phyloP scores from a whole-genome alignment of 441 rosid genomes.

The Geranium incanum region DNA sequence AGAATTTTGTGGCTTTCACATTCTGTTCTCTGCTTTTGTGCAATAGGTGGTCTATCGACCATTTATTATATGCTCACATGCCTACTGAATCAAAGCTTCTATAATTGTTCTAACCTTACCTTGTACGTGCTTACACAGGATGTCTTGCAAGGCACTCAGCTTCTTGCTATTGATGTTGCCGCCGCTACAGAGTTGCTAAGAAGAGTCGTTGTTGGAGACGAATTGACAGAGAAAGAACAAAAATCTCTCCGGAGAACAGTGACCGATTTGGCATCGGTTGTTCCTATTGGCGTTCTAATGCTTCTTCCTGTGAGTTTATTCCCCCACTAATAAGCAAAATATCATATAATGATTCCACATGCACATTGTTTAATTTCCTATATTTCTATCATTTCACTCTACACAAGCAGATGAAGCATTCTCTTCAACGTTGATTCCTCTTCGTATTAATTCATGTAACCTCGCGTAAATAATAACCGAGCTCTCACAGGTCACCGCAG shows the following conservation, averaged over 20 bases:
- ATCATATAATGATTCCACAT: conserved; percentile 5
- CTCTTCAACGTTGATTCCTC: neutral
- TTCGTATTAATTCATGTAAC: neutral
- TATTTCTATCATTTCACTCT: neutral
- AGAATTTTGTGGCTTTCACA: conserved; percentile 16
- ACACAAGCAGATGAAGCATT: neutral
- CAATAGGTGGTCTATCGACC: neutral
- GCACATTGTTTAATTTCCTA: neutral
- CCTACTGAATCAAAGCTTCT: neutral
- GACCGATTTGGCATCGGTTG: conserved; percentile 56
- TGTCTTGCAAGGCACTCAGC: conserved; percentile 97
- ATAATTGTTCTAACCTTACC: neutral
- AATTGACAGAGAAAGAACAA: conserved; percentile 82
- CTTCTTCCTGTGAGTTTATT: conserved; percentile 84
- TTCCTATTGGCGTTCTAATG: conserved; percentile 86
- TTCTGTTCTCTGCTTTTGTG: neutral
- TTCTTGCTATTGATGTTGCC: conserved; percentile 82
- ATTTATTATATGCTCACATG: neutral
- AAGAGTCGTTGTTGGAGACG: conserved; percentile 74
- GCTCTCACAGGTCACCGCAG: conserved; percentile 74
- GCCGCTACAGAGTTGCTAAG: conserved; percentile 73
- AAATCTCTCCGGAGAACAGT: conserved; percentile 73
- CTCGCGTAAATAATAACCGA: neutral
- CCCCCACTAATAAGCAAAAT: neutral
- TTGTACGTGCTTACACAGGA: conserved; percentile 40